Percentiles rank a stretch among this genome's conserved stretches.
phyloP scores from a whole-genome alignment of 2,329 filamentous ascomycete species.

The Ophiostoma sp. region DNA sequence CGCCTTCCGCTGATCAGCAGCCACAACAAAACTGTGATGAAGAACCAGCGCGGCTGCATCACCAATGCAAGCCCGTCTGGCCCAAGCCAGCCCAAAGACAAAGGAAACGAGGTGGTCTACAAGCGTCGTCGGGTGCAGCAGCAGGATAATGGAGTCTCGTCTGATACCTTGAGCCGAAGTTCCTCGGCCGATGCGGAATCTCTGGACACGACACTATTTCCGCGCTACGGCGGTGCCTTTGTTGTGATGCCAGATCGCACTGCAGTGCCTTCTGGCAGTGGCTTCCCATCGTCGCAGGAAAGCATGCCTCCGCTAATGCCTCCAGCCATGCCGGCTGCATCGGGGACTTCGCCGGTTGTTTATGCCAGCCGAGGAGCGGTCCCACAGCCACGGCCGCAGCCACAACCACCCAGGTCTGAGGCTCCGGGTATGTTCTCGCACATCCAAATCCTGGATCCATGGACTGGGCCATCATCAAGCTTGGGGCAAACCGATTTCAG shows the following conservation, averaged over 20 bases:
- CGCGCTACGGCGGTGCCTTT: slow-evolving; percentile 15
- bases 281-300: neutral
- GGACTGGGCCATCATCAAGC: slow-evolving; percentile 3
- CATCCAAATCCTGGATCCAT: slow-evolving; percentile 16
- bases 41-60: neutral
- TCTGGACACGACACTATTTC: slow-evolving; percentile 6
- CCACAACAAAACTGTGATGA: slow-evolving; percentile 9
- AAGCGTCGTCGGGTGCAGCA: slow-evolving; percentile 1
- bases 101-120: neutral
- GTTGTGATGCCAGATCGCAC: slow-evolving; percentile 14
- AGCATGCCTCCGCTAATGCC: neutral
- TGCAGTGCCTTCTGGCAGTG: neutral
- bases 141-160: neutral
- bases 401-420: neutral
- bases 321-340: neutral
- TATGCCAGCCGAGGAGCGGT: no score
- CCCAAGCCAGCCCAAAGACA: neutral
- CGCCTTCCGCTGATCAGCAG: slow-evolving; percentile 36
- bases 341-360: no score
- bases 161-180: neutral
- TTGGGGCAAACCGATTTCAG: neutral
- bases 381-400: neutral
- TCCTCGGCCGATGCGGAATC: neutral
- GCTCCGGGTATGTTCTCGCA: slow-evolving; percentile 3
- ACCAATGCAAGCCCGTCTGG: neutral